phyloP scores from a whole-genome alignment of 2,329 filamentous ascomycete genomes.

The Dactylellina sp. region DNA sequence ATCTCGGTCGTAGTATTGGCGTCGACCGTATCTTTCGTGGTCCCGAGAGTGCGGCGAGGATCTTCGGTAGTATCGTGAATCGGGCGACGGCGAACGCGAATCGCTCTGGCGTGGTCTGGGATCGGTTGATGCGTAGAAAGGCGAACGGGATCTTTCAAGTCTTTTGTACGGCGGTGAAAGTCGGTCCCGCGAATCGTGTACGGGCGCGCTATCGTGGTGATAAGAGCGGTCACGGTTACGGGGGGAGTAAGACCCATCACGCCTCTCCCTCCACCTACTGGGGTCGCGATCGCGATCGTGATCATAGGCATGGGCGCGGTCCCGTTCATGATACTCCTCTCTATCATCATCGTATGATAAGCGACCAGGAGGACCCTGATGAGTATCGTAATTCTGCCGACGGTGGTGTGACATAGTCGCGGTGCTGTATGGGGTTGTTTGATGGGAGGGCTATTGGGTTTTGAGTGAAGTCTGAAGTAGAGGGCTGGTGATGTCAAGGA shows the following conservation, averaged over 20 bases:
- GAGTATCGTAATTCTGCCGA: constrained; percentile 41
- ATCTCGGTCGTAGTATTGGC: constrained; percentile 60
- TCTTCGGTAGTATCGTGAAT: constrained; percentile 42
- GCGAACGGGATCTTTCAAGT: constrained; percentile 45
- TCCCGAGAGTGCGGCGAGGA: constrained; percentile 40
- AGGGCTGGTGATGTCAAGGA: not conserved
- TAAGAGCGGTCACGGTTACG: constrained; percentile 42
- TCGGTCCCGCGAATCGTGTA: constrained; percentile 40
- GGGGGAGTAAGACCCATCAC: constrained; percentile 47
- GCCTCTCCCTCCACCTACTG: constrained; percentile 32
- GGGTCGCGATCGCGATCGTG: constrained; percentile 41
- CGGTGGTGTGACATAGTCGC: constrained; percentile 44
- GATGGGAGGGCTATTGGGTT: not conserved
- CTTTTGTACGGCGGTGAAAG: constrained; percentile 39
- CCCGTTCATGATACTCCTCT: constrained; percentile 38
- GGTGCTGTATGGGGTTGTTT: not conserved
- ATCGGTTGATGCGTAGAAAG: constrained; percentile 44
- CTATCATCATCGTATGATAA: constrained; percentile 52
- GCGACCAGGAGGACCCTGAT: constrained; percentile 16
- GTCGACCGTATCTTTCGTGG: constrained; percentile 44
- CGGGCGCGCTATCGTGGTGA: constrained; percentile 22
- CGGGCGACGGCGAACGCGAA: constrained; percentile 39
- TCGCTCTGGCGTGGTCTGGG: constrained; percentile 35
- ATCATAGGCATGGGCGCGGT: constrained; percentile 28
- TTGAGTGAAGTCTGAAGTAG: not conserved